These are phyloP conservation scores for Rubia occidens DNA, from an alignment of 305 asterid genomes.

Conservation along the genomic window DNA sequence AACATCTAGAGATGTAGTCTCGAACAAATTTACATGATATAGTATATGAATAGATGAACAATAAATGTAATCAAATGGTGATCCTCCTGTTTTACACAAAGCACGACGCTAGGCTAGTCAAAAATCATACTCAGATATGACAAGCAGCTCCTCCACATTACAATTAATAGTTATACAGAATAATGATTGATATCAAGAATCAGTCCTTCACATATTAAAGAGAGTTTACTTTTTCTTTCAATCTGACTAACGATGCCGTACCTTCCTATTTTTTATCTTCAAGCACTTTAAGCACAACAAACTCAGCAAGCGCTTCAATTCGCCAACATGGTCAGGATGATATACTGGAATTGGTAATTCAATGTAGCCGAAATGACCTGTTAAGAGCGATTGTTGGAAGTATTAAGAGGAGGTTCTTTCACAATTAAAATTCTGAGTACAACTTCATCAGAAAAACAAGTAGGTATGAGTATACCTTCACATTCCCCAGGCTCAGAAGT, in stretches of 20 bases:
- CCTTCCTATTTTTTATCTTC: slow-evolving; percentile 71
- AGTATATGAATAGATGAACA: background rate
- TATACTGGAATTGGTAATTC: slow-evolving; percentile 81
- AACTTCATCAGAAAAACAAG: background rate
- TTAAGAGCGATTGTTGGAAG: slow-evolving; percentile 17
- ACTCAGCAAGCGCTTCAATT: slow-evolving; percentile 63
- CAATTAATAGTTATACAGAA: background rate
- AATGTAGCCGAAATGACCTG: slow-evolving; percentile 96
- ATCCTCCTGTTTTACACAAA: background rate
- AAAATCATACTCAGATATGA: background rate
- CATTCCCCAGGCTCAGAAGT: slow-evolving; percentile 93
- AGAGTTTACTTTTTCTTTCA: background rate
- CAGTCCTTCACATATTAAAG: background rate
- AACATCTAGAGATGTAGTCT: no score
- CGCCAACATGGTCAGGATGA: slow-evolving; percentile 85
- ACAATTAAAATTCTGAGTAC: background rate
- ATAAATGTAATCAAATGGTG: background rate
- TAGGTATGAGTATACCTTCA: slow-evolving; percentile 51
- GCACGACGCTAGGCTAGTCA: background rate
- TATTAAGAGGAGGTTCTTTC: background rate
- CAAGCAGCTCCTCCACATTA: background rate
- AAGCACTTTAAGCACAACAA: slow-evolving; percentile 80
- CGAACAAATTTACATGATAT: background rate
- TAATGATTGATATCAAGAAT: background rate
- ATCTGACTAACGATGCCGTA: slow-evolving; percentile 14